A percentile compares a stretch with the other conserved stretches of the same genome.
Evolutionary conservation across 768 basidiomycete genomes (phyloP).

Genomic region (Pulveroboletus sp.): DNA sequence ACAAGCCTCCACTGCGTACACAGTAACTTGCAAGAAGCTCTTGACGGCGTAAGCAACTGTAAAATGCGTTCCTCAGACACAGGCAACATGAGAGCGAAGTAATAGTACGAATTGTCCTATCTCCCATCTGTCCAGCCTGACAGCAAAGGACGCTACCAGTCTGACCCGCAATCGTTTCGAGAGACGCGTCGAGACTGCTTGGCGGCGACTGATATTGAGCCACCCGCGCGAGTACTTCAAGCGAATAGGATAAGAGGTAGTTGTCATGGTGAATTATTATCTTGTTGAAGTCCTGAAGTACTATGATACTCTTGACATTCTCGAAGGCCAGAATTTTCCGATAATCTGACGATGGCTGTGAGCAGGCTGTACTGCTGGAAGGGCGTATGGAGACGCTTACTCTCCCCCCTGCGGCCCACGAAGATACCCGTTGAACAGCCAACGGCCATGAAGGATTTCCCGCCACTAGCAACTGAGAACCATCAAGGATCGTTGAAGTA

Average conservation of each 20-base stretch:
- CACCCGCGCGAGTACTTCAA: constrained; percentile 64
- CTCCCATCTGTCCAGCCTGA: constrained; percentile 49
- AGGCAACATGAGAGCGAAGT: neutral
- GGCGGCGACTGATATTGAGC: constrained; percentile 45
- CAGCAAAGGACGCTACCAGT: constrained; percentile 59
- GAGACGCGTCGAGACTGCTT: constrained; percentile 49
- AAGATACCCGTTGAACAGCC: constrained; percentile 71
- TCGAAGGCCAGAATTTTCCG: constrained; percentile 49
- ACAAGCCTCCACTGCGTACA: constrained; percentile 60
- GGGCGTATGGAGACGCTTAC: constrained; percentile 35
- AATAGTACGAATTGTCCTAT: constrained; percentile 53
- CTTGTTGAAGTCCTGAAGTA: constrained; percentile 59
- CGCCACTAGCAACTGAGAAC: constrained; percentile 40
- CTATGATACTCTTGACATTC: constrained; percentile 52
- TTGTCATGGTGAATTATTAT: constrained; percentile 62
- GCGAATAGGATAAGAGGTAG: constrained; percentile 59
- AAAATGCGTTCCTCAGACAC: constrained; percentile 6
- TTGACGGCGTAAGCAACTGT: constrained; percentile 66
- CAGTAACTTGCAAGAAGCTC: constrained; percentile 54
- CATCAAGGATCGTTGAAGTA: neutral
- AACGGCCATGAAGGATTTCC: constrained; percentile 57
- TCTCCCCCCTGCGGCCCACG: constrained; percentile 50
- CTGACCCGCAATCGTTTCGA: constrained; percentile 57
- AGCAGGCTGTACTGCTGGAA: neutral
- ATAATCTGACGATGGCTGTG: constrained; percentile 42